Evolutionary conservation across 2,329 filamentous ascomycete species (phyloP), one percentile per base, ranked within the genome.

Genomic region (Purpureocillium takamizusanense): DNA sequence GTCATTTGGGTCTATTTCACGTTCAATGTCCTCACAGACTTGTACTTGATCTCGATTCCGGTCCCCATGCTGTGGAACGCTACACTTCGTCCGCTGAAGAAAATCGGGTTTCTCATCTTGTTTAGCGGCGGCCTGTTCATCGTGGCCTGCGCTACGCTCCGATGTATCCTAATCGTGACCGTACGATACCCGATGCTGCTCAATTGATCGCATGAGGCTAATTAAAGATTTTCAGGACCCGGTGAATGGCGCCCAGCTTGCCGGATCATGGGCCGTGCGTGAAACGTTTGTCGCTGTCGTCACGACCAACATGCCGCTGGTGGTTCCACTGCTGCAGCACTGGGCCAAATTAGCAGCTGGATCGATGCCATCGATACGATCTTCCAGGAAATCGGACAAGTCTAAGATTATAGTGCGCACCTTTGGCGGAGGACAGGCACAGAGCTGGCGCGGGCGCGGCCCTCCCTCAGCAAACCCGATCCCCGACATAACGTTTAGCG

Each of bases 41-140:
- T 76, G 1, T 79, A 78, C 45, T 60, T 79, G 12, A 69, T 79
- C 40, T 65, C 66, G 18, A 77, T 79, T 28, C 74, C 74, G 0
- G 58, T 76, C 4, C 74, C 74, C 2, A 71, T 77, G 55, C 54
- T 64, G 2, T 67, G 59, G 56, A 52, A 53, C 36, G 57, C 61
- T 4, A 57, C 46, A 5, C 52, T 66, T 44, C 56, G 51, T 7
- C 49, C 51, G 8, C 30, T 46, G 6, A 63, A 63, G 44, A 68
- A 67, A 41, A 45, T 57, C 12, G 59, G 60, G 1, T 54, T 66
- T 31, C 59, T 61, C 12, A 38, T 61, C 4, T 51, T 67, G 3
- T 65, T 66, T 23, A 57, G 61, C 4, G 60, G 60, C 9, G 62
- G 62, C 1, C 40, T 65, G 11, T 63, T 66, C 13, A 60, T 67